Percentiles rank a stretch among this genome's conserved stretches.
Evolutionary conservation across 768 basidiomycete genomes (phyloP).

Genomic region (Dioszegia aurantiaca): DNA sequence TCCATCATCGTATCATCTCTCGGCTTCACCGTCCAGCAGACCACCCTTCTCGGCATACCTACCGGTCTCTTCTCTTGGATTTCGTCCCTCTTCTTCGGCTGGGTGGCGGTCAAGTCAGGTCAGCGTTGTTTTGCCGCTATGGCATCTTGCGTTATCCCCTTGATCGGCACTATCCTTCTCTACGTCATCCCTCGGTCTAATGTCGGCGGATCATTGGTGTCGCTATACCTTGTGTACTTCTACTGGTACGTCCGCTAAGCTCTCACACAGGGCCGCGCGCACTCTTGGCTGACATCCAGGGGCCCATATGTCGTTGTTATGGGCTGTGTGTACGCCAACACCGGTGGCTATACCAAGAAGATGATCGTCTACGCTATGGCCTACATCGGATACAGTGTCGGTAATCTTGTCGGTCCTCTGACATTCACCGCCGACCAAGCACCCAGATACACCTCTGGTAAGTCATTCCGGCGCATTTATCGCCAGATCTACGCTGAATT

Average conservation of each 20-base stretch:
- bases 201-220: conserved; percentile 31
- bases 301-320: conserved; percentile 29
- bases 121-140: conserved; percentile 19
- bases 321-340: conserved; percentile 30
- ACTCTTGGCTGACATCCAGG: not conserved
- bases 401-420: conserved; percentile 40
- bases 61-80: conserved; percentile 31
- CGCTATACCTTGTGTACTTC: conserved; percentile 37
- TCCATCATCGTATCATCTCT: conserved; percentile 25
- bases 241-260: conserved; percentile 23
- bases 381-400: conserved; percentile 47
- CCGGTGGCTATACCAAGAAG: conserved; percentile 39
- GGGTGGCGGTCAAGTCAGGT: conserved; percentile 24
- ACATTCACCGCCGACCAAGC: conserved; percentile 35
- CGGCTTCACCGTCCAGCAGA: conserved; percentile 22
- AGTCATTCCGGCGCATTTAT: not conserved
- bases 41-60: conserved; percentile 29
- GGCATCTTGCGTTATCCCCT: conserved; percentile 23
- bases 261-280: no score
- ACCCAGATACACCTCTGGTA: conserved; percentile 34
- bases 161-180: conserved; percentile 37
- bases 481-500: not conserved
- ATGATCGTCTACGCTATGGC: conserved; percentile 32
- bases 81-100: conserved; percentile 23
- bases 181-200: conserved; percentile 34